Conservation (phyloP, 192 early-diverging fungal species). For the Nowakowskiella sp. region DNA sequence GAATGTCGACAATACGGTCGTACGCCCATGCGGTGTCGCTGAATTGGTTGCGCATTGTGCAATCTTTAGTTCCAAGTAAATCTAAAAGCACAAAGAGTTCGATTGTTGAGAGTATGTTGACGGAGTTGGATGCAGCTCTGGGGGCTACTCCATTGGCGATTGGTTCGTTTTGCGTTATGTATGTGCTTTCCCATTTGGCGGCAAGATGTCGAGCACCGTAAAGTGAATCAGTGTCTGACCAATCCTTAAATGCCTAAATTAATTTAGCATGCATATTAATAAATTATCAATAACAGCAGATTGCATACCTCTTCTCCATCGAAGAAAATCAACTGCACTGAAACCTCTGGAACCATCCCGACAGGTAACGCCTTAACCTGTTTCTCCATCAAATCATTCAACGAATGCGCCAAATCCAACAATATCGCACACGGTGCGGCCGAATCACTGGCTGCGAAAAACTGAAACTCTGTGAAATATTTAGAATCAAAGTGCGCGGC, state of each 20-base stretch:
- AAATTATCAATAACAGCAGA: too few relatives aligned
- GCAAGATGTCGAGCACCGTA: conserved; percentile 89
- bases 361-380: conserved; percentile 17
- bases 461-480: conserved; percentile 53
- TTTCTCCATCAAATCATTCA: conserved; percentile 53
- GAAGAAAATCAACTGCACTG: conserved; percentile 88
- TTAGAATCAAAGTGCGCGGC: conserved; percentile 94
- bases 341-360: conserved; percentile 3
- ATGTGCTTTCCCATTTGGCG: conserved; percentile 57
- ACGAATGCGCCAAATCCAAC: conserved; percentile 67
- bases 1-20: conserved; percentile 57
- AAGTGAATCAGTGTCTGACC: conserved; percentile 73
- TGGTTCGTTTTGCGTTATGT: conserved; percentile 7
- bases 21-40: conserved; percentile 60
- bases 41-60: conserved; percentile 53
- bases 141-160: not conserved
- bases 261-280: too few relatives aligned
- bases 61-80: conserved; percentile 61
- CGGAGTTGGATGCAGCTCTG: not conserved
- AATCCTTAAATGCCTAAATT: conserved; percentile 70
- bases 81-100: conserved; percentile 85
- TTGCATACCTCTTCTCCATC: conserved; percentile 98
- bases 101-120: conserved; percentile 32
- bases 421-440: conserved; percentile 86
- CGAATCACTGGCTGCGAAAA: conserved; percentile 82